Conservation (phyloP, 768 basidiomycete species). For the Tylopilus subfusipes region DNA sequence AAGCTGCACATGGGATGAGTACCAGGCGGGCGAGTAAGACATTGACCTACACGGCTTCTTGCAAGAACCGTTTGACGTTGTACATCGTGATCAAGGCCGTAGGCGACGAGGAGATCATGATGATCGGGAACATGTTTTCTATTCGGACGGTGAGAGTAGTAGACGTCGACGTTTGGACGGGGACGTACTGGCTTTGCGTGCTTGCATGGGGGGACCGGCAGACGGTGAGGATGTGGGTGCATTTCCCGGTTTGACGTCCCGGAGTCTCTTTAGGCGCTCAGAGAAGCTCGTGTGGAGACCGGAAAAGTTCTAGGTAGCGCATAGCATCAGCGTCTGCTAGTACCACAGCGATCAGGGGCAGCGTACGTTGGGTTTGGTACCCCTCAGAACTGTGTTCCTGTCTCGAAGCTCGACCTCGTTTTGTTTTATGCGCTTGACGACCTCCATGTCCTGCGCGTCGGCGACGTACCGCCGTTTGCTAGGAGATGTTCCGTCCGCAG, state of each 20-base stretch:
- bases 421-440: conserved; percentile 77
- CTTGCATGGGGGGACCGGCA: conserved; percentile 39
- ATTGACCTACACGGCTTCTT: conserved; percentile 72
- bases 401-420: conserved; percentile 80
- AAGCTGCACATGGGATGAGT: conserved; percentile 41
- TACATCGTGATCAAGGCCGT: conserved; percentile 67
- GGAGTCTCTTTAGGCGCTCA: conserved; percentile 77
- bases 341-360: not conserved
- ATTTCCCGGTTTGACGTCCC: conserved; percentile 59
- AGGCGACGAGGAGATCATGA: conserved; percentile 92
- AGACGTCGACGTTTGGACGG: not conserved
- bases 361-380: conserved; percentile 79
- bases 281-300: conserved; percentile 60
- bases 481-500: conserved; percentile 2
- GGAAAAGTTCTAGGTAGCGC: conserved; percentile 67
- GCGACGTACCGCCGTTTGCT: conserved; percentile 3
- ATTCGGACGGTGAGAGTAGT: not conserved
- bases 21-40: no score
- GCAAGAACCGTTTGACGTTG: conserved; percentile 90
- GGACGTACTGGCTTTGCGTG: conserved; percentile 66
- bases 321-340: not conserved
- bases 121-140: conserved; percentile 87
- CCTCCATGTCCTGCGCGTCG: conserved; percentile 73
- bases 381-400: conserved; percentile 78
- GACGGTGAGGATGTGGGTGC: conserved; percentile 37